phyloP scores from a whole-genome alignment of 495 filamentous ascomycete genomes.

The Penicillium diatomitis region DNA sequence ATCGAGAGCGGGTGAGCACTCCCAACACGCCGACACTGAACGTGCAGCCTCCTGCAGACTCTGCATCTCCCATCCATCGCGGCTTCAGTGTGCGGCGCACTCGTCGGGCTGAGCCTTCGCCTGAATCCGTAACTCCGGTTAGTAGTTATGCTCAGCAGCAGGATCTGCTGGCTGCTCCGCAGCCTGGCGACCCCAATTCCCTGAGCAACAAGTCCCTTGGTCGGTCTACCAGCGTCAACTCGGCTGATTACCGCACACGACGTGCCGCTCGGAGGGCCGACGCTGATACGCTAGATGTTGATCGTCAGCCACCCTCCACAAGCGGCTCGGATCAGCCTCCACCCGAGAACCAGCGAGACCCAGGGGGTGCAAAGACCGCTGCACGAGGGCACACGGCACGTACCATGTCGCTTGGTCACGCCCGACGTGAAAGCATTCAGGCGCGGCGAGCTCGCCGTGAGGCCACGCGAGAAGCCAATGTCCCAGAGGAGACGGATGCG shows the following conservation, averaged over 20 bases:
- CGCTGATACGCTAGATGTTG: constrained; percentile 42
- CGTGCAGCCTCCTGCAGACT: constrained; percentile 64
- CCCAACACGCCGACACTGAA: constrained; percentile 61
- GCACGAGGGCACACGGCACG: constrained; percentile 48
- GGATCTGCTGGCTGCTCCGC: constrained; percentile 63
- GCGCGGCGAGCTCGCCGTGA: constrained; percentile 63
- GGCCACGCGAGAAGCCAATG: constrained; percentile 56
- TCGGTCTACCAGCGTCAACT: constrained; percentile 79
- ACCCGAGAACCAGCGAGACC: constrained; percentile 34
- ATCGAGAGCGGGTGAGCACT: constrained; percentile 42
- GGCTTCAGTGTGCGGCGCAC: constrained; percentile 74
- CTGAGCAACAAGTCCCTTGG: constrained; percentile 57
- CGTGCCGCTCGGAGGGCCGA: constrained; percentile 50
- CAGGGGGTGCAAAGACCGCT: constrained; percentile 18
- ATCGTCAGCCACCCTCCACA: constrained; percentile 55
- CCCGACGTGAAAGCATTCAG: constrained; percentile 82
- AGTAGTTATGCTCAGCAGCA: constrained; percentile 62
- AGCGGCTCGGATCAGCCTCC: constrained; percentile 70
- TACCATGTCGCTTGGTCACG: constrained; percentile 86
- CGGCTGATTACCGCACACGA: constrained; percentile 61
- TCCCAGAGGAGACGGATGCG: constrained; percentile 72
- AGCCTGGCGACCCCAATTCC: constrained; percentile 46
- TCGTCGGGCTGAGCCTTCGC: constrained; percentile 50
- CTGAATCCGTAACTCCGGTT: constrained; percentile 47
- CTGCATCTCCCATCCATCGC: constrained; percentile 53